Conservation (phyloP, 371 early-diverging fungal species). For the Batrachochytrium dendrobatidis region DNA sequence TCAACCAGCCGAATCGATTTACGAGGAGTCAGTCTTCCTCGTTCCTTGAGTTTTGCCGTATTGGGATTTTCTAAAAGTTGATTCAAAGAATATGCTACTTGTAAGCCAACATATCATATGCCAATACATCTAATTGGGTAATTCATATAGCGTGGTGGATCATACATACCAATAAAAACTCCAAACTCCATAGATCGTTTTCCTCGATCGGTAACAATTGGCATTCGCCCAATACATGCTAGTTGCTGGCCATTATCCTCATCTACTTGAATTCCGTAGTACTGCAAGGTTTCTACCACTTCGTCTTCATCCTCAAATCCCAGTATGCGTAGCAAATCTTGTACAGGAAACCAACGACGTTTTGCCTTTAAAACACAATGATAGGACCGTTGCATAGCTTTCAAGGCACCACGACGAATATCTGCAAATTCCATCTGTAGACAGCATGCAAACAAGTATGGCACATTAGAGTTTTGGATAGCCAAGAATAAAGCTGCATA, state of each 20-base stretch:
- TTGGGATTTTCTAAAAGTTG: no score
- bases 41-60: background rate
- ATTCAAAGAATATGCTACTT: no score
- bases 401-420: slow-evolving; percentile 65
- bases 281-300: slow-evolving; percentile 21
- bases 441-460: slow-evolving; percentile 70
- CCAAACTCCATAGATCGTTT: background rate
- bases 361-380: slow-evolving; percentile 34
- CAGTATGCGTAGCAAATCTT: slow-evolving; percentile 39
- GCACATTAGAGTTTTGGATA: slow-evolving; percentile 45
- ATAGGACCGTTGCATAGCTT: slow-evolving; percentile 62
- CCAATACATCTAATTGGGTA: no score
- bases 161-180: slow-evolving; percentile 7
- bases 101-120: no score
- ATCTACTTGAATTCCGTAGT: slow-evolving; percentile 20
- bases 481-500: slow-evolving; percentile 61
- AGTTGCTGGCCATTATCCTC: slow-evolving; percentile 11
- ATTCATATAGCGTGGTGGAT: no score
- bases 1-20: background rate
- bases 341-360: slow-evolving; percentile 36
- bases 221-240: slow-evolving; percentile 18
- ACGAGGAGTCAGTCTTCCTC: background rate
- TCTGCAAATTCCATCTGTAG: slow-evolving; percentile 63
- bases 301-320: slow-evolving; percentile 54
- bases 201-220: slow-evolving; percentile 6